Percentiles rank a stretch among this genome's conserved stretches.
These are phyloP conservation scores for Salix viminalis DNA, from an alignment of 345 rosid species.

Conservation along the genomic window DNA sequence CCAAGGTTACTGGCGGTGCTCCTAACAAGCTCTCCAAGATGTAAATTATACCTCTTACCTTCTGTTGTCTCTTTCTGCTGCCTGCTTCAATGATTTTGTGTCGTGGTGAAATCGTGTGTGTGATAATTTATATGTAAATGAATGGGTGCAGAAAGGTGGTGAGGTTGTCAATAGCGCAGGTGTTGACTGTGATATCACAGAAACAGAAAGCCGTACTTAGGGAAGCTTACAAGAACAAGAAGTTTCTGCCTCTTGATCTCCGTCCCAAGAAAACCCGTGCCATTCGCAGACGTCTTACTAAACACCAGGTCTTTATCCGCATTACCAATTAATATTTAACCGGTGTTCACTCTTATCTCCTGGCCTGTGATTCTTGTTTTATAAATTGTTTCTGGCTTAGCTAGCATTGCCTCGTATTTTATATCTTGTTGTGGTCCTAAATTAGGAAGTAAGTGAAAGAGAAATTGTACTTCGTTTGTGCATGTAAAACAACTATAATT, in stretches of 20 bases:
- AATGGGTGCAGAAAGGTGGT: constrained; percentile 18
- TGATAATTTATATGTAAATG: neutral
- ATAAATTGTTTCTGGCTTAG: too few species aligned
- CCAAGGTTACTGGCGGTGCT: constrained; percentile 32
- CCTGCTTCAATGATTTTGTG: neutral
- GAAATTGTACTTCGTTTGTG: too few species aligned
- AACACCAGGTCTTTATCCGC: constrained; percentile 20
- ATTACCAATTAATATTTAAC: too few species aligned
- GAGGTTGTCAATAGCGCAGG: constrained; percentile 28
- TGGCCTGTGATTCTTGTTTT: too few species aligned
- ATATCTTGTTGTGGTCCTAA: too few species aligned
- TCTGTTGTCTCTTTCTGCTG: neutral
- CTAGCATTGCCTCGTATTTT: too few species aligned
- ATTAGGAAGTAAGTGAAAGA: too few species aligned
- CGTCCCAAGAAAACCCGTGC: constrained; percentile 30
- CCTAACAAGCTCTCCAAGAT: constrained; percentile 70
- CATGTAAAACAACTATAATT: too few species aligned
- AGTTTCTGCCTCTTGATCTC: constrained; percentile 27
- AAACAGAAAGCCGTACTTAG: constrained; percentile 26
- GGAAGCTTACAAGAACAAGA: constrained; percentile 32
- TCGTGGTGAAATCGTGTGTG: too few species aligned
- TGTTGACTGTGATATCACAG: constrained; percentile 31
- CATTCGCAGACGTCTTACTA: constrained; percentile 25
- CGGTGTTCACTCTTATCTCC: too few species aligned
- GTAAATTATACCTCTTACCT: constrained; percentile 15